Evolutionary conservation across 108 stramenopile species (phyloP).

Genomic region (Cyclotella choctawhatcheeana): DNA sequence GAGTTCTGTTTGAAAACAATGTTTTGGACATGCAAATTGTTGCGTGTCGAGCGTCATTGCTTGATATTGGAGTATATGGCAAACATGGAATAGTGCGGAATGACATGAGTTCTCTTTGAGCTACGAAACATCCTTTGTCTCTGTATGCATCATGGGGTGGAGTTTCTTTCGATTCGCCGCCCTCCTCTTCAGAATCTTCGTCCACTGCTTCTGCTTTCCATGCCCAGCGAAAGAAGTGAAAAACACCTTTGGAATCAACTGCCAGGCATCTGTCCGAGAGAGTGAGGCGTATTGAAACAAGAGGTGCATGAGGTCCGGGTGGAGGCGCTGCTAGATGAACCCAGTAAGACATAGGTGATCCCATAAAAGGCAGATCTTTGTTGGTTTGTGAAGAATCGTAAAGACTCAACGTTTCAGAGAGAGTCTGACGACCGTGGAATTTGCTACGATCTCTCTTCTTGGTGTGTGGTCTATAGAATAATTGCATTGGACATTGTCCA

Average conservation of each 20-base stretch:
- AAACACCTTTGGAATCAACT: slow-evolving; percentile 86
- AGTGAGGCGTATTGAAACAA: slow-evolving; percentile 77
- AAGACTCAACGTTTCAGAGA: slow-evolving; percentile 37
- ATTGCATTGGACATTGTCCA: slow-evolving; percentile 97
- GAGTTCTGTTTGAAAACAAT: slow-evolving; percentile 82
- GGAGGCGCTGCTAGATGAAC: slow-evolving; percentile 89
- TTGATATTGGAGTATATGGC: slow-evolving; percentile 51
- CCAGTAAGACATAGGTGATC: slow-evolving; percentile 90
- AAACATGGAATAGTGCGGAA: slow-evolving; percentile 85
- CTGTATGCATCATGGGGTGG: slow-evolving; percentile 20
- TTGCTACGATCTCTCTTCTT: slow-evolving; percentile 35
- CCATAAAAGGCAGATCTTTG: slow-evolving; percentile 67
- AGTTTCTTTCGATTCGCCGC: slow-evolving; percentile 34
- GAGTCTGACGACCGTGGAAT: slow-evolving; percentile 37
- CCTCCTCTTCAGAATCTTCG: slow-evolving; percentile 38
- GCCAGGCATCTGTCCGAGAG: slow-evolving; percentile 87
- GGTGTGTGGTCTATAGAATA: slow-evolving; percentile 48
- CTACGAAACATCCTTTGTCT: slow-evolving; percentile 87
- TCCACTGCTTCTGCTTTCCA: slow-evolving; percentile 80
- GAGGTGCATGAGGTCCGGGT: slow-evolving; percentile 85
- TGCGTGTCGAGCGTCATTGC: slow-evolving; percentile 21
- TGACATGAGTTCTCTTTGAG: slow-evolving; percentile 84
- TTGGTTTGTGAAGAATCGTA: slow-evolving; percentile 24
- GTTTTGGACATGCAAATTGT: slow-evolving; percentile 74
- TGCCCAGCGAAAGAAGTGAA: slow-evolving; percentile 90